Percentiles rank a stretch among this genome's conserved stretches.
phyloP scores from a whole-genome alignment of 805 yeast genomes.

The Schizosaccharomyces osmophilus region DNA sequence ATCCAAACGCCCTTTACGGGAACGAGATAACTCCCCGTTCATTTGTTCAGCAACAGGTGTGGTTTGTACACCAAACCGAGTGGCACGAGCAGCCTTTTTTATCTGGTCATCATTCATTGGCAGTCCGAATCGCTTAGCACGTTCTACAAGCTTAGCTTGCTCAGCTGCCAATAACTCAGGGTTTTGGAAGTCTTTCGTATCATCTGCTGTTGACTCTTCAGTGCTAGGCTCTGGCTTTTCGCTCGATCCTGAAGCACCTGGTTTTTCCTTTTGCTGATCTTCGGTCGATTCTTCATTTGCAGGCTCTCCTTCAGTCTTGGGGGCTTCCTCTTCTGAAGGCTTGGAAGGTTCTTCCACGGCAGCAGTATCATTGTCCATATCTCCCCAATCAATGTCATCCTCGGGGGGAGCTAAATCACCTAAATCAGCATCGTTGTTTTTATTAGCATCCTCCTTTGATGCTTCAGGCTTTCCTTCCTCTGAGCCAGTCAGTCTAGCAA shows the following conservation, averaged over 20 bases:
- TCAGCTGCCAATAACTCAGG: background rate
- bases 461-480: constrained; percentile 8
- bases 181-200: background rate
- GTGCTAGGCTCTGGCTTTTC: background rate
- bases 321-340: background rate
- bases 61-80: background rate
- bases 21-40: background rate
- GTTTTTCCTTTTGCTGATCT: background rate
- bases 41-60: no score
- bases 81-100: background rate
- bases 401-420: constrained; percentile 4
- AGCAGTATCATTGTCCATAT: background rate
- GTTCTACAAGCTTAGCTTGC: background rate
- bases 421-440: background rate
- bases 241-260: background rate
- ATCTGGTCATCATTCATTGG: background rate
- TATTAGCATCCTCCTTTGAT: background rate
- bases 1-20: background rate
- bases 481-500: background rate
- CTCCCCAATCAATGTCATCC: constrained; percentile 3
- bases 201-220: background rate
- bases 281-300: background rate
- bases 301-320: background rate
- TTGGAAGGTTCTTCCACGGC: background rate
- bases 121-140: constrained; percentile 4